A percentile compares a stretch with the other conserved stretches of the same genome.
These are phyloP conservation scores for Chalciporus chontae DNA, from an alignment of 768 basidiomycete genomes.

Conservation along the genomic window DNA sequence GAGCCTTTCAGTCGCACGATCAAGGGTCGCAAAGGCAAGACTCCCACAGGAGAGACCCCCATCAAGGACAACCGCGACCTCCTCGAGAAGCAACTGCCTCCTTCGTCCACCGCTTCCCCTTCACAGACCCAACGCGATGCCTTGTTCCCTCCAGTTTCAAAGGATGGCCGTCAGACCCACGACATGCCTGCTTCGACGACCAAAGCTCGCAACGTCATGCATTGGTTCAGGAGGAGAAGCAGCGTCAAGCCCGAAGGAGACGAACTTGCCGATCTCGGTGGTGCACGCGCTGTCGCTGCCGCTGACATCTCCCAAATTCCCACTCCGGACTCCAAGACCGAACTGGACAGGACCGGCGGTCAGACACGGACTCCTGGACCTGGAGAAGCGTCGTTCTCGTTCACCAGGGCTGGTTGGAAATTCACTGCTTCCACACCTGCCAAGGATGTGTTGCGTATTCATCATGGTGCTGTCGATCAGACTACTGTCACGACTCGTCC, in stretches of 20 bases:
- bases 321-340: slow-evolving; percentile 26
- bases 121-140: slow-evolving; percentile 23
- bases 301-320: slow-evolving; percentile 27
- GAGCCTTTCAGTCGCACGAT: slow-evolving; percentile 62
- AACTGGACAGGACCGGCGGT: slow-evolving; percentile 17
- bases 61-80: slow-evolving; percentile 42
- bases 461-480: slow-evolving; percentile 91
- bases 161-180: slow-evolving; percentile 24
- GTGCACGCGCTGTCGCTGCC: slow-evolving; percentile 20
- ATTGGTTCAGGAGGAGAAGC: slow-evolving; percentile 88
- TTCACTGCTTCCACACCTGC: slow-evolving; percentile 30
- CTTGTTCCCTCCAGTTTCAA: slow-evolving; percentile 25
- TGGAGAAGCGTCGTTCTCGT: slow-evolving; percentile 33
- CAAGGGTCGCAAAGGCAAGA: slow-evolving; percentile 35
- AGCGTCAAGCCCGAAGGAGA: slow-evolving; percentile 37
- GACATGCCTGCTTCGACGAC: slow-evolving; percentile 70
- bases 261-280: slow-evolving; percentile 11
- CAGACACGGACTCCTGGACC: slow-evolving; percentile 18
- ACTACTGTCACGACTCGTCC: slow-evolving; percentile 79
- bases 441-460: slow-evolving; percentile 65
- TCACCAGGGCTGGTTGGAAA: slow-evolving; percentile 36
- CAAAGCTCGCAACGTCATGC: slow-evolving; percentile 95
- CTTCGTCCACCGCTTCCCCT: slow-evolving; percentile 30
- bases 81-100: slow-evolving; percentile 33
- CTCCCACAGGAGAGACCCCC: slow-evolving; percentile 31